These are phyloP conservation scores for Elsinoe necatrix DNA, from an alignment of 2,329 filamentous ascomycete species.

Conservation along the genomic window DNA sequence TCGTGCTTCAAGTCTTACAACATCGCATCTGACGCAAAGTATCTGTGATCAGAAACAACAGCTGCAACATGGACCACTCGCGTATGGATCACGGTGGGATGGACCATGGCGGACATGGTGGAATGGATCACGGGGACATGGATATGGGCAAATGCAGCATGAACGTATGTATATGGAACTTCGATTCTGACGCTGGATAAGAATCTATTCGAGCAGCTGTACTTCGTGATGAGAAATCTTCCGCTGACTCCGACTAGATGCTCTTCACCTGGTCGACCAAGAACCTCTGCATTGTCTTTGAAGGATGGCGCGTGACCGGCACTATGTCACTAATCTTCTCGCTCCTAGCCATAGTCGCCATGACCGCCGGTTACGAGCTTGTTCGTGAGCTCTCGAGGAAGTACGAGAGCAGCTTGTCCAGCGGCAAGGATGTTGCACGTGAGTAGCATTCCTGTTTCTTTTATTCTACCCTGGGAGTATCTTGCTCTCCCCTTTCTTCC, in stretches of 20 bases:
- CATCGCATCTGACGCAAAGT: too few species aligned
- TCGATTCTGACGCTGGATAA: too few species aligned
- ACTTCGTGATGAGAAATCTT: not conserved
- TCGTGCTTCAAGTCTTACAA: not conserved
- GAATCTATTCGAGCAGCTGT: too few species aligned
- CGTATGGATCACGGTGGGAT: constrained; percentile 28
- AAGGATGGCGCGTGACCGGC: constrained; percentile 75
- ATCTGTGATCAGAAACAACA: too few species aligned
- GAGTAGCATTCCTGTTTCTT: constrained; percentile 21
- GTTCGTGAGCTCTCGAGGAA: constrained; percentile 66
- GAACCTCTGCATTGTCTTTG: constrained; percentile 94
- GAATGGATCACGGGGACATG: constrained; percentile 47
- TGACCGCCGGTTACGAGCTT: constrained; percentile 89
- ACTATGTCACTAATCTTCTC: constrained; percentile 69
- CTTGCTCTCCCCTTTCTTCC: not conserved
- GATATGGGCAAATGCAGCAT: constrained; percentile 66
- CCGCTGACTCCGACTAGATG: constrained; percentile 54
- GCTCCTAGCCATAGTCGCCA: constrained; percentile 68
- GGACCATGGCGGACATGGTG: constrained; percentile 47
- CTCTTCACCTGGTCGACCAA: constrained; percentile 93
- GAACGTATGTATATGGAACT: constrained; percentile 57
- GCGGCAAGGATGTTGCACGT: constrained; percentile 38
- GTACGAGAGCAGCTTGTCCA: constrained; percentile 57
- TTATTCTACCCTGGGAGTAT: not conserved
- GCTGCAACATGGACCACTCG: constrained; percentile 18